Evolutionary conservation across 257 asterid genomes (phyloP), one percentile per base, ranked within the genome.

Genomic region (Coffea canephora): DNA sequence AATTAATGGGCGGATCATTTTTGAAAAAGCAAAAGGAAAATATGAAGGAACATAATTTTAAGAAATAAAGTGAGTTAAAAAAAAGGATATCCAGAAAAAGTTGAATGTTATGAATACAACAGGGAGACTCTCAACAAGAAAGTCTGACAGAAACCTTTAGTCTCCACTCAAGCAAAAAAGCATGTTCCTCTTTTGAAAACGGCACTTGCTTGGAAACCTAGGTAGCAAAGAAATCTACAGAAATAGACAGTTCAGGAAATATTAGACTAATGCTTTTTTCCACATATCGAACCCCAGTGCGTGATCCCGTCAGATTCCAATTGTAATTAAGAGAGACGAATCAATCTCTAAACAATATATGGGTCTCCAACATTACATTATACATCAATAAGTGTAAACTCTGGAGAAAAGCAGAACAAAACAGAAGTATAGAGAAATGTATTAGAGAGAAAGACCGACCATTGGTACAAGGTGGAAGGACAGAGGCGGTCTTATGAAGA

Each of bases 391-490:
- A 39, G 43, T 39, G 43, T 39, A 39, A 1, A 39, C 2, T 39
- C 43, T 39, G 43, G 43, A 39, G 43, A 46, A 71, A 71, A 21
- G 6, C 23, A 7, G 46, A 46, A 5, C 16, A 43, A 14, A 11
- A 0, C 11, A 36, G 9, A 69, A 49, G 65, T 25, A 23, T 23
- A 15, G 5, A 19, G 39, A 23, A 41, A 18, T 31, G 41, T 11
- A 45, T 52, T 21, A 25, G 25, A 77, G 8, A 78, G 3, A n/a
- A 16, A 39, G 0, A 76, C 25, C 15, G 3, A 76, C 97, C 94
- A 75, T 89, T 90, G 0, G 85, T 88, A 34, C 81, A 83, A 45
- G 86, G 76, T 13, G 91, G 84, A 49, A 81, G 83, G 73, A 82
- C 59, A 43, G 88, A 61, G 8, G 85, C 1, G 6, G 86, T 1